These are phyloP conservation scores for Leccinum obscurum DNA, from an alignment of 768 basidiomycete genomes.

Conservation along the genomic window DNA sequence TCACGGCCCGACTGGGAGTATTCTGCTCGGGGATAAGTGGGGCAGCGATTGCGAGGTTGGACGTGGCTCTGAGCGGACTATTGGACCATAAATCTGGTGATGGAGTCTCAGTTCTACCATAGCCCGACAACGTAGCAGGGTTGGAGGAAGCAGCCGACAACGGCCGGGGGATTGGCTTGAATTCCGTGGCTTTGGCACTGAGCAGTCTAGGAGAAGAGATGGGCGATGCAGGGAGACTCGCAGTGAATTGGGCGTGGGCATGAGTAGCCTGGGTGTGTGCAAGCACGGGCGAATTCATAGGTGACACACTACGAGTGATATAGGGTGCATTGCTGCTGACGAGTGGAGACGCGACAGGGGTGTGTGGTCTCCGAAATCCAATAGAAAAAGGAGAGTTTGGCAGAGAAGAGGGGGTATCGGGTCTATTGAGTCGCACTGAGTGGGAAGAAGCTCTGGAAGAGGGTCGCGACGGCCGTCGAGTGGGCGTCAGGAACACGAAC, in stretches of 20 bases:
- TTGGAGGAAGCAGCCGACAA: constrained; percentile 66
- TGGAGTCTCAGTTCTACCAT: constrained; percentile 71
- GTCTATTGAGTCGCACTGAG: constrained; percentile 65
- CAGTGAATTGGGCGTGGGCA: constrained; percentile 62
- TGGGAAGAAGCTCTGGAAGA: constrained; percentile 78
- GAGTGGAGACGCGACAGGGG: constrained; percentile 74
- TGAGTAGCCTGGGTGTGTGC: constrained; percentile 56
- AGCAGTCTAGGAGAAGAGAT: constrained; percentile 81
- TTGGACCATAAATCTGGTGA: constrained; percentile 91
- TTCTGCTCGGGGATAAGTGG: constrained; percentile 78
- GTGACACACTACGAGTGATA: constrained; percentile 55
- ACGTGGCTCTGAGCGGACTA: constrained; percentile 61
- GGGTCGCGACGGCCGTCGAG: constrained; percentile 76
- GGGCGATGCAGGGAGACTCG: constrained; percentile 82
- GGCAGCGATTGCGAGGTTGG: constrained; percentile 89
- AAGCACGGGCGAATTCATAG: constrained; percentile 68
- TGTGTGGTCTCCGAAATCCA: constrained; percentile 77
- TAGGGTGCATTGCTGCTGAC: constrained; percentile 57
- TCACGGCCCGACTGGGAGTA: constrained; percentile 50
- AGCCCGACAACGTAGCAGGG: constrained; percentile 48
- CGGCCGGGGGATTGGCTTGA: constrained; percentile 81
- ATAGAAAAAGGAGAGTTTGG: constrained; percentile 76
- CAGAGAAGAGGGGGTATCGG: constrained; percentile 74
- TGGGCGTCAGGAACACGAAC: constrained; percentile 80
- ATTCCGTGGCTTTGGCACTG: constrained; percentile 88